Conservation (phyloP, 768 basidiomycete species). For the Lactarius evosmus region DNA sequence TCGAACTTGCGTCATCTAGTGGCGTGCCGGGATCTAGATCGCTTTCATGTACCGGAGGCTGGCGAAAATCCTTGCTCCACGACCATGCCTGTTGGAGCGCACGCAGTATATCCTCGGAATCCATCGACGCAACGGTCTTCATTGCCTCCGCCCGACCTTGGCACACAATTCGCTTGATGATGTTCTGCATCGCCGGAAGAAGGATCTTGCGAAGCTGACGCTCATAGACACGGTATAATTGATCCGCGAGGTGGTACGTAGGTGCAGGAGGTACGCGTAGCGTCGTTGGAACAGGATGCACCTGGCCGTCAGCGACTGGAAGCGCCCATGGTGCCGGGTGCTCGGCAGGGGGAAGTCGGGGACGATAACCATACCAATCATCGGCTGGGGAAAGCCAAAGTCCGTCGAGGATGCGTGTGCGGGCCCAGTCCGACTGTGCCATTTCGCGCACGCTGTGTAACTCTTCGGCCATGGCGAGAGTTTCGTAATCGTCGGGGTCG, state of each 20-base stretch:
- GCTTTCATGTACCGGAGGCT: constrained; percentile 11
- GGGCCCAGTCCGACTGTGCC: constrained; percentile 69
- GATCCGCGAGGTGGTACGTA: constrained; percentile 59
- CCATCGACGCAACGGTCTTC: constrained; percentile 52
- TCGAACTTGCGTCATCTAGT: constrained; percentile 46
- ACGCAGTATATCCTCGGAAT: constrained; percentile 55
- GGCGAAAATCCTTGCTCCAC: constrained; percentile 75
- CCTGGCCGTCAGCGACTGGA: constrained; percentile 28
- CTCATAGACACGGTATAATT: constrained; percentile 55
- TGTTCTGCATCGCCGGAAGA: constrained; percentile 62
- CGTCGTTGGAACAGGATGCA: constrained; percentile 50
- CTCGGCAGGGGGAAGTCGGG: constrained; percentile 30
- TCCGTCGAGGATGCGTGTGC: constrained; percentile 68
- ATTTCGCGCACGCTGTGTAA: constrained; percentile 47
- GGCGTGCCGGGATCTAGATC: constrained; percentile 27
- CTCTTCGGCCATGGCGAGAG: constrained; percentile 45
- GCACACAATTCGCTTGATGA: constrained; percentile 63
- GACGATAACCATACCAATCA: constrained; percentile 50
- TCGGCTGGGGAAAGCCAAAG: constrained; percentile 76
- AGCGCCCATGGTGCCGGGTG: constrained; percentile 67
- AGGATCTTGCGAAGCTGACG: constrained; percentile 59
- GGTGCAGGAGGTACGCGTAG: constrained; percentile 56
- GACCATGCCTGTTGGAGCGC: constrained; percentile 56
- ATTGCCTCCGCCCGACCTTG: constrained; percentile 61
- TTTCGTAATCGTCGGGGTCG: constrained; percentile 29